A percentile compares a stretch with the other conserved stretches of the same genome.
These are phyloP conservation scores for Tulasnella sp. DNA, from an alignment of 768 basidiomycete genomes.

Conservation along the genomic window DNA sequence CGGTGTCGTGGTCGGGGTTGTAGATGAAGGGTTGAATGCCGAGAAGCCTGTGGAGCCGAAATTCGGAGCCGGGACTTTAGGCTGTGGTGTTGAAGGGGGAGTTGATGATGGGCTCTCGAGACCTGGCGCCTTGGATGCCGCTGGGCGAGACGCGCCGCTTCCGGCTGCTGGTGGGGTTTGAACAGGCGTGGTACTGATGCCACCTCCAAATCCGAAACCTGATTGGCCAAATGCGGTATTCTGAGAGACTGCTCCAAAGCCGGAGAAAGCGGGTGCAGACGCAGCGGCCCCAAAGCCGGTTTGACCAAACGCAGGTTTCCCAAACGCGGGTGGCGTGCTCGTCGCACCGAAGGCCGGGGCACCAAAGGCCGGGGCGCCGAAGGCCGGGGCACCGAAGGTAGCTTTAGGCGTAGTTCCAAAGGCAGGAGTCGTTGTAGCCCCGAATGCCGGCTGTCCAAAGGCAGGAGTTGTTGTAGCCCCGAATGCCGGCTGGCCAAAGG, in stretches of 20 bases:
- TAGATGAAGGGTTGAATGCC: not conserved
- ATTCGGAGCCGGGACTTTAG: not conserved
- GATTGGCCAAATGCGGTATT: not conserved
- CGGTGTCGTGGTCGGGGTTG: constrained; percentile 5
- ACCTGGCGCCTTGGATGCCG: not conserved
- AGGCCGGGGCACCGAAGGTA: constrained; percentile 20
- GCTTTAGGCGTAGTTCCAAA: not conserved
- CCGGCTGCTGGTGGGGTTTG: constrained; percentile 14
- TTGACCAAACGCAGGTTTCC: constrained; percentile 26
- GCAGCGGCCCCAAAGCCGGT: constrained; percentile 24
- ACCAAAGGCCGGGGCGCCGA: constrained; percentile 22
- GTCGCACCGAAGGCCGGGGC: not conserved
- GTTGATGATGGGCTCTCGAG: not conserved
- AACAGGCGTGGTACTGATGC: constrained; percentile 16
- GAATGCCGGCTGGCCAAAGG: constrained; percentile 23
- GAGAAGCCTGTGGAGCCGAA: constrained; percentile 17
- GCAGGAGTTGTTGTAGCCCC: not conserved
- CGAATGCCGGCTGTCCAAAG: constrained; percentile 10
- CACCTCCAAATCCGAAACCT: constrained; percentile 16
- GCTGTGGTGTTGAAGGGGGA: constrained; percentile 9
- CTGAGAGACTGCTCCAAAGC: not conserved
- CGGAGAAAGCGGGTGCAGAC: not conserved
- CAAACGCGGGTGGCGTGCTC: constrained; percentile 9
- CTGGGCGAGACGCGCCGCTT: not conserved
- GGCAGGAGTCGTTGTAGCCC: not conserved